A percentile compares a stretch with the other conserved stretches of the same genome.
Conservation (phyloP, 306 rosid genomes). For the Dalbergia oliveri region DNA sequence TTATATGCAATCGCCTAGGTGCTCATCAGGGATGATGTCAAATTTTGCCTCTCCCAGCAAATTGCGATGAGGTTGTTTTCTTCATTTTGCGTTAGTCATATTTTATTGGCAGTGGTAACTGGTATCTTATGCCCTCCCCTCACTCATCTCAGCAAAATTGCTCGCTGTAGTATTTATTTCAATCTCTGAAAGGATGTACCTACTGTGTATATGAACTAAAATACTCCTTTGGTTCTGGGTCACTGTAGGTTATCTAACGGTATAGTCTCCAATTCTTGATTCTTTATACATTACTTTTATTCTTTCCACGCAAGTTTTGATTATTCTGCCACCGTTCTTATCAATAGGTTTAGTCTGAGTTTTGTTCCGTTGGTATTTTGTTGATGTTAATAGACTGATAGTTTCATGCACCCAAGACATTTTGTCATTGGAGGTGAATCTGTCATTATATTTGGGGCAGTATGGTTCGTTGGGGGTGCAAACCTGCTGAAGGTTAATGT, state of each 20-base stretch:
- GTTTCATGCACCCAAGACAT: background rate
- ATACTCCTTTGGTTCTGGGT: conserved; percentile 24
- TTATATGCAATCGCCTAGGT: conserved; percentile 7
- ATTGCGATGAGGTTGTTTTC: background rate
- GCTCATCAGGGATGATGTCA: background rate
- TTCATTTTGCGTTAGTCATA: background rate
- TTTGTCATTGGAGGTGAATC: background rate
- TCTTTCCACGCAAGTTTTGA: conserved; percentile 9
- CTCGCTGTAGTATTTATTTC: background rate
- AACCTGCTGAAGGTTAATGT: background rate
- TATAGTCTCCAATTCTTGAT: background rate
- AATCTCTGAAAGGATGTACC: background rate
- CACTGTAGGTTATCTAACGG: background rate
- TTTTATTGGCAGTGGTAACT: background rate
- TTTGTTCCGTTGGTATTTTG: background rate
- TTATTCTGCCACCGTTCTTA: conserved; percentile 11
- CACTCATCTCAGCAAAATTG: conserved; percentile 6
- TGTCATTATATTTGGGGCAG: background rate
- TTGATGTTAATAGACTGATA: conserved; percentile 10
- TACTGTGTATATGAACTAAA: background rate
- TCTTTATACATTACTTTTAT: conserved; percentile 12
- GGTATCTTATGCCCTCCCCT: background rate
- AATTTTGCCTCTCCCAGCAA: conserved; percentile 8
- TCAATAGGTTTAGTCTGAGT: conserved; percentile 26
- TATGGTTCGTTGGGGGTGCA: conserved; percentile 1